Base-by-base conservation (phyloP, 2,329 filamentous ascomycete genomes). In the Clonostachys solani region DNA sequence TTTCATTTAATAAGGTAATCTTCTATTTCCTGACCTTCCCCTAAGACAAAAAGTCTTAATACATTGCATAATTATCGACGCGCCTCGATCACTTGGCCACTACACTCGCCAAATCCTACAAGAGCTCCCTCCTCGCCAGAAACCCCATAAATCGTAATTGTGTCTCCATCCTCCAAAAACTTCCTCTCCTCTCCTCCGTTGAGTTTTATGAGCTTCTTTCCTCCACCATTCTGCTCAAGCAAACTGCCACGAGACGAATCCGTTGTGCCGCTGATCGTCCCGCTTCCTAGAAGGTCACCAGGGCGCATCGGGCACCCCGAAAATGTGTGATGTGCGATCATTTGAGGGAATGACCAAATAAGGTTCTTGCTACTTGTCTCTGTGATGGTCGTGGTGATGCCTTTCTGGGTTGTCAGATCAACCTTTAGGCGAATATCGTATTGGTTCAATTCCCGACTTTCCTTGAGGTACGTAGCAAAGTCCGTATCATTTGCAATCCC, bases 111-210 rank as follows among this genome's bases (percentile, higher is more conserved):
- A 38, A 38, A 38, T 18, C 36, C 36, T 3, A 38, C 36, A 5
- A n/a, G 17, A n/a, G 15, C 36, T 18, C 36, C 12, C 36, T 38
- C 36, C 6, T 18, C 17, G 15, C 36, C 36, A 0, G 36, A 8
- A 38, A 18, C 36, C 2, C 36, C 12, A 5, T 8, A n/a, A 36
- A 92, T 73, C 2, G 75, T 75, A 13, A 91, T 62, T 4, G 80
- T 81, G 59, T 92, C 89, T 0, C 87, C 87, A 56, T 92, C 87
- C 56, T 87, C 75, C 34, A 92, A 63, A 62, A 89, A 92, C 44
- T 72, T 78, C 44, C 88, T 77, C 59, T 86, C 78, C 47, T 86
- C 84, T 6, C 84, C 85, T 6, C 79, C 79, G 1, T 72, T 70
- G 16, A 92, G 65, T 55, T 75, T 73, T 18, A 92, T 71, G 1